Conservation (phyloP, 805 yeast genomes). For the Myxozyma neotropica region DNA sequence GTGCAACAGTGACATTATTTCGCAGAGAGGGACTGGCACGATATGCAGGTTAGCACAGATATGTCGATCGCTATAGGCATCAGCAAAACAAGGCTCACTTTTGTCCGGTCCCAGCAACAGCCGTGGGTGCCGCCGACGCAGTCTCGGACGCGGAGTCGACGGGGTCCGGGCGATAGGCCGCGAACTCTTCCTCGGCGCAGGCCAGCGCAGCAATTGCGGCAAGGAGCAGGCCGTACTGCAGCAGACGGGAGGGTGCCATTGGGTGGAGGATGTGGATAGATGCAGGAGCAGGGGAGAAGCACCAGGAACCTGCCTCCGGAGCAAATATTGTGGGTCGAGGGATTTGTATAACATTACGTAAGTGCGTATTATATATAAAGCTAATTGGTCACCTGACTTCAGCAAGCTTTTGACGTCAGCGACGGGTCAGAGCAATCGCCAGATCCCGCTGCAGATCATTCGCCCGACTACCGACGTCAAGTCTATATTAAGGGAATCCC, state of each 20-base stretch:
- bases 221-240: conserved; percentile 11
- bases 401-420: too few species aligned
- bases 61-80: too few species aligned
- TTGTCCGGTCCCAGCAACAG: conserved; percentile 1
- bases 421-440: too few species aligned
- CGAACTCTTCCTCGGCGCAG: conserved; percentile 30
- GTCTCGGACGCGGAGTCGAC: conserved; percentile 14
- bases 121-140: conserved; percentile 10
- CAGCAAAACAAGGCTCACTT: not conserved
- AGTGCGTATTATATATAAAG: too few species aligned
- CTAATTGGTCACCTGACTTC: too few species aligned
- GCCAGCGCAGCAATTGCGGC: conserved; percentile 11
- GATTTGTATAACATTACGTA: too few species aligned
- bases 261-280: not conserved
- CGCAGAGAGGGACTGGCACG: not conserved
- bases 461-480: too few species aligned
- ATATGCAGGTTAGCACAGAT: too few species aligned
- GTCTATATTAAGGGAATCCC: too few species aligned
- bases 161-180: conserved; percentile 26
- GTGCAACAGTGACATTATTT: conserved; percentile 43
- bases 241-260: conserved; percentile 7
- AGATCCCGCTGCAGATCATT: too few species aligned
- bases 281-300: not conserved
- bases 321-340: too few species aligned
- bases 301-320: not conserved